Conservation (phyloP, 164 flowering plant species). For the Platanus orientalis region DNA sequence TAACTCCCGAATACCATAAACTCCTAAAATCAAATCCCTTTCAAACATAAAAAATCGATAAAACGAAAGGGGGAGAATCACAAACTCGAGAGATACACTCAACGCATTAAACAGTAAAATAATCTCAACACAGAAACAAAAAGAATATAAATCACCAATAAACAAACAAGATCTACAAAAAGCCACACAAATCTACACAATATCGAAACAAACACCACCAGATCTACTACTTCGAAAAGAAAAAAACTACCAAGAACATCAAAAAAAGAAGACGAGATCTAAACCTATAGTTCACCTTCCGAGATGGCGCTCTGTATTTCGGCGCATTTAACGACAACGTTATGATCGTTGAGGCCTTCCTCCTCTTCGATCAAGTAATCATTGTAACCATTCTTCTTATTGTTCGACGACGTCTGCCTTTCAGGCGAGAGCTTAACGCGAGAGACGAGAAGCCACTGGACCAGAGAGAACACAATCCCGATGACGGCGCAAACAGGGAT, state of each 20-base stretch:
- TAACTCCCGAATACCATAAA: too few species aligned
- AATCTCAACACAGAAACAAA: too few species aligned
- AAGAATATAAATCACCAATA: too few species aligned
- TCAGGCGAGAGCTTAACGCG: too few species aligned
- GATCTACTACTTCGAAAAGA: too few species aligned
- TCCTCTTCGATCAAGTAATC: slow-evolving; percentile 62
- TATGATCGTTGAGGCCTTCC: slow-evolving; percentile 62
- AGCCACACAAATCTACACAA: slow-evolving; percentile 10
- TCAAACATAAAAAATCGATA: too few species aligned
- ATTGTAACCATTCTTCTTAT: slow-evolving; percentile 33
- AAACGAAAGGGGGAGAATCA: too few species aligned
- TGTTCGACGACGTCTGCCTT: slow-evolving; percentile 10
- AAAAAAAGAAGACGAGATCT: not conserved
- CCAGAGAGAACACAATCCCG: slow-evolving; percentile 49
- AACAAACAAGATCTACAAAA: too few species aligned
- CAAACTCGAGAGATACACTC: too few species aligned
- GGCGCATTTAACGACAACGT: slow-evolving; percentile 54
- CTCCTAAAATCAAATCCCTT: too few species aligned
- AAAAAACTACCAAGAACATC: not conserved
- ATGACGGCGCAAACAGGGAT: slow-evolving; percentile 55
- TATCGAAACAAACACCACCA: not conserved
- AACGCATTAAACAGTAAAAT: too few species aligned
- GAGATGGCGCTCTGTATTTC: slow-evolving; percentile 66
- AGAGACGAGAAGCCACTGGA: slow-evolving; percentile 51
- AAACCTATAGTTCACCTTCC: slow-evolving; percentile 37